Evolutionary conservation across 2,329 filamentous ascomycete genomes (phyloP).

Genomic region (Fusarium nanum): DNA sequence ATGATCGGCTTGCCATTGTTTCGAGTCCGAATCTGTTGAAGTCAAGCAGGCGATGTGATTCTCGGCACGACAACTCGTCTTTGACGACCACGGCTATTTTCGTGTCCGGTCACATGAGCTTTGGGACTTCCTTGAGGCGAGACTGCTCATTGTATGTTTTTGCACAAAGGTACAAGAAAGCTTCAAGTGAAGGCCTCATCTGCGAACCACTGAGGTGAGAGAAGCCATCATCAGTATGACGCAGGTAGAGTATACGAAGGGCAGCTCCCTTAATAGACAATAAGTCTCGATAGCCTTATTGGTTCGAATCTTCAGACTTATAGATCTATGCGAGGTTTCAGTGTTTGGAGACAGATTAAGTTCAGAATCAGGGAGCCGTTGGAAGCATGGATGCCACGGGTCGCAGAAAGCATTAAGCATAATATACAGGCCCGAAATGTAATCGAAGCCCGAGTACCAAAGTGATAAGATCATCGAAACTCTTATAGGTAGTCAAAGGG

Average conservation of each 20-base stretch:
- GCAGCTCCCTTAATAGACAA: background rate
- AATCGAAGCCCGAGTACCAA: background rate
- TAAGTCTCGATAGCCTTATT: background rate
- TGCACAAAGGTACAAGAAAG: no score
- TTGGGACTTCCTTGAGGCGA: background rate
- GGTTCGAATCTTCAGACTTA: background rate
- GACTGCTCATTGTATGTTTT: background rate
- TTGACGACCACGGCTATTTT: background rate
- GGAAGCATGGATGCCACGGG: background rate
- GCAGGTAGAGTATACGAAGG: background rate
- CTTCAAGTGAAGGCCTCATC: background rate
- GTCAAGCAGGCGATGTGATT: background rate
- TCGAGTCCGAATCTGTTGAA: background rate
- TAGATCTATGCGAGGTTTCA: background rate
- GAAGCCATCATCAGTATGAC: background rate
- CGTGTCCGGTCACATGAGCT: background rate
- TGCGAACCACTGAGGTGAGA: background rate
- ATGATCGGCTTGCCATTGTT: background rate
- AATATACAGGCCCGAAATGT: background rate
- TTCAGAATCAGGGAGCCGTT: no score
- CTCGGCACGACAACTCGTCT: background rate
- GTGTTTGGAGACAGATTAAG: background rate
- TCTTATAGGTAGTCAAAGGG: background rate
- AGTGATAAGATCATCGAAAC: background rate
- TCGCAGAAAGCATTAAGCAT: background rate